phyloP scores from a whole-genome alignment of 352 stramenopile species.

The Phytophthora vignae region DNA sequence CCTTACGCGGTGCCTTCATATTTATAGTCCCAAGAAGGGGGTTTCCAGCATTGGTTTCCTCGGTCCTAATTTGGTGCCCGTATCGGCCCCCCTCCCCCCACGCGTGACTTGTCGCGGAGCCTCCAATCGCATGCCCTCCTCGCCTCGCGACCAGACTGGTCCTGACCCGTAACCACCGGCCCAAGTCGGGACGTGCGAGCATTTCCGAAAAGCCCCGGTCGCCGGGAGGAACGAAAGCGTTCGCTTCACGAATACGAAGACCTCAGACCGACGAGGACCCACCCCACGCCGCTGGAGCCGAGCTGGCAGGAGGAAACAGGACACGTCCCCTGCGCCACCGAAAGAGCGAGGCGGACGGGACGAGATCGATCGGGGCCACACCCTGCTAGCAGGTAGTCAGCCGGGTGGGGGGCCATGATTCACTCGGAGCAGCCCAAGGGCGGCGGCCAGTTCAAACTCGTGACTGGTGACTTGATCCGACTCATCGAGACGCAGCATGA shows the following conservation, averaged over 20 bases:
- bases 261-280: not conserved
- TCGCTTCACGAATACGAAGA: slow-evolving; percentile 20
- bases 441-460: slow-evolving; percentile 51
- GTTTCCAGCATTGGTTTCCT: slow-evolving; percentile 19
- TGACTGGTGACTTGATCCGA: slow-evolving; percentile 64
- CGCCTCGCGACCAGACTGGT: not conserved
- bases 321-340: not conserved
- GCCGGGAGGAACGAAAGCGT: slow-evolving; percentile 30
- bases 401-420: slow-evolving; percentile 37
- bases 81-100: not conserved
- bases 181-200: slow-evolving; percentile 22
- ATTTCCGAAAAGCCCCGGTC: slow-evolving; percentile 40
- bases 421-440: slow-evolving; percentile 39
- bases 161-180: slow-evolving; percentile 35
- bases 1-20: slow-evolving; percentile 1
- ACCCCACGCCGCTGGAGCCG: not conserved
- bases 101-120: slow-evolving; percentile 3
- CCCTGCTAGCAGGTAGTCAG: slow-evolving; percentile 19
- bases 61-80: slow-evolving; percentile 9
- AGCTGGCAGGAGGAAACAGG: not conserved
- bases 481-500: slow-evolving; percentile 80
- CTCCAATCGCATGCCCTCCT: slow-evolving; percentile 9
- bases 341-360: slow-evolving; percentile 8
- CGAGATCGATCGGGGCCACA: slow-evolving; percentile 3
- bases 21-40: slow-evolving; percentile 15